Base-by-base conservation (phyloP, 23 red algal species). In the Gracilaria caudata region DNA sequence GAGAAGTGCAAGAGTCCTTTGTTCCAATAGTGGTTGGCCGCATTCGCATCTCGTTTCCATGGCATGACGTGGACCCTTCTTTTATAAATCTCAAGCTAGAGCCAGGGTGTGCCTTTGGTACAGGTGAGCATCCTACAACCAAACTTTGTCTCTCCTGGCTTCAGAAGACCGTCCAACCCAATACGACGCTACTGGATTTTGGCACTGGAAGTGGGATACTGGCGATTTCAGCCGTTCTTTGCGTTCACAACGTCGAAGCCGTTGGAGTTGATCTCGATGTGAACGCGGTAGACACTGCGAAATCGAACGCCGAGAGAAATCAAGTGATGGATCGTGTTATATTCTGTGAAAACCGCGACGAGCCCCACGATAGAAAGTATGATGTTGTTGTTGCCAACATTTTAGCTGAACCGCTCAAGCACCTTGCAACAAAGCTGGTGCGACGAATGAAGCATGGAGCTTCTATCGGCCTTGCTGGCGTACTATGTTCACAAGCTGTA, bases 111-210 rank as follows among this genome's bases (percentile, higher is more conserved):
- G 93, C 93, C 28, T 99, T 99, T 86, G 97, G 97, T 30, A 99
- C 93, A 14, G 97, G 97, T 21, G 93, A 99, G 75, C 97, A 99
- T 60, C n/a, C 93, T 7, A 99, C 97, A 17, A 99, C 97, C 40
- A 86, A 83, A 81, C 84, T 95, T 24, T 82, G 80, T 74, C 64
- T 82, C 0, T 7, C 3, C 7, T 95, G 93, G 93, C 41, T 96
- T 51, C 53, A 75, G 38, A 51, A 34, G 37, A 72, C 36, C 0
- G 25, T 86, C 7, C 51, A 82, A 39, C 71, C 45, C 0, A 88
- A 81, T 25, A 36, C 45, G 33, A 55, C 63, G 19, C 20, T 99
- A 36, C 73, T 99, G 35, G 97, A 99, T 75, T 99, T 86, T 84
- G 97, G 97, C 20, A 92, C 86, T 21, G 97, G 97, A 10, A 90